A percentile compares a stretch with the other conserved stretches of the same genome.
Conservation (phyloP, 1,284 basidiomycete genomes). For the Austroboletus olivaceoglutinosus region DNA sequence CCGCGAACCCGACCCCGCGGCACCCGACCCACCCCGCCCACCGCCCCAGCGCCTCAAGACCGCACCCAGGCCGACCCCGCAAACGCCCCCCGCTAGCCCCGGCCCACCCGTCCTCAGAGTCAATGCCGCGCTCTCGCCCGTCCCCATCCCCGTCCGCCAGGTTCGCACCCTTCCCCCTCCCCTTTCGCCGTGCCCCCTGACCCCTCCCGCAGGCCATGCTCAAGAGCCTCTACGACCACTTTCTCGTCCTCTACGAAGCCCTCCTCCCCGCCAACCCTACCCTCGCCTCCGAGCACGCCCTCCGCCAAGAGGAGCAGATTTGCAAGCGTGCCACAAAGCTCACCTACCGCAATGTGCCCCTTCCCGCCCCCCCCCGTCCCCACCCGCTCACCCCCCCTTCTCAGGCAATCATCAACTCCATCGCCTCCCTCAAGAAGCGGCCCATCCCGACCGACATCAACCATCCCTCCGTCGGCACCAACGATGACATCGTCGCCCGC, state of each 20-base stretch:
- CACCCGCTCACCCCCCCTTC: slow-evolving; percentile 11
- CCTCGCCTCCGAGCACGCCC: slow-evolving; percentile 69
- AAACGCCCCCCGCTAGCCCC: slow-evolving; percentile 14
- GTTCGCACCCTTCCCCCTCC: too few relatives aligned
- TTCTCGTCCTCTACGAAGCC: slow-evolving; percentile 58
- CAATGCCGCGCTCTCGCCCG: slow-evolving; percentile 60
- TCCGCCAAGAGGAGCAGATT: slow-evolving; percentile 75
- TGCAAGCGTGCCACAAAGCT: slow-evolving; percentile 68
- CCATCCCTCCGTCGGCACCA: slow-evolving; percentile 81
- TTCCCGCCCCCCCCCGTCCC: neutral
- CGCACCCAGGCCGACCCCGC: neutral
- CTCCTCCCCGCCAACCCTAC: slow-evolving; percentile 51
- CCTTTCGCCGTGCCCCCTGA: too few relatives aligned
- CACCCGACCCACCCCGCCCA: neutral
- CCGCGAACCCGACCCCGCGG: slow-evolving; percentile 21
- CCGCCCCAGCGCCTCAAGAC: neutral
- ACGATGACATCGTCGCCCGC: slow-evolving; percentile 60
- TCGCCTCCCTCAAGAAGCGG: slow-evolving; percentile 73
- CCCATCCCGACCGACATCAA: slow-evolving; percentile 55
- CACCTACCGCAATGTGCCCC: slow-evolving; percentile 74
- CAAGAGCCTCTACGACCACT: slow-evolving; percentile 69
- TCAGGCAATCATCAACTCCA: slow-evolving; percentile 71
- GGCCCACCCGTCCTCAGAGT: slow-evolving; percentile 67
- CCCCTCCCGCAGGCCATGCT: slow-evolving; percentile 60
- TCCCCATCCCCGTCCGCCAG: slow-evolving; percentile 60